A percentile compares a stretch with the other conserved stretches of the same genome.
Conservation (phyloP, 2,329 filamentous ascomycete species). For the Aspergillus clavatus region DNA sequence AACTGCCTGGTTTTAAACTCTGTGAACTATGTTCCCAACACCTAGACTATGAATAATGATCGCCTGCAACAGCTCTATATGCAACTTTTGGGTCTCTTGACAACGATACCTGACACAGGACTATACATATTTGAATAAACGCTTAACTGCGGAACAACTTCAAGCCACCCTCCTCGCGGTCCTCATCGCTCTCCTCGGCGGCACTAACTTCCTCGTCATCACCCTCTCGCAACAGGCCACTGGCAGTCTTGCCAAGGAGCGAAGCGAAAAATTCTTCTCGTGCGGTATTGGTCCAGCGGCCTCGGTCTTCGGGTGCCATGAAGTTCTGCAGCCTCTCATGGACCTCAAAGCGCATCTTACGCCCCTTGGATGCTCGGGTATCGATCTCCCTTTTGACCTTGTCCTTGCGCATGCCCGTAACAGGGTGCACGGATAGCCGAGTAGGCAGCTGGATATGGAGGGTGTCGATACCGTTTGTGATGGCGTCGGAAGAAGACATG, state of each 20-base stretch:
- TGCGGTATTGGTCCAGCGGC: constrained; percentile 73
- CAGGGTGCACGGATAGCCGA: constrained; percentile 34
- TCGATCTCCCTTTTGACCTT: constrained; percentile 83
- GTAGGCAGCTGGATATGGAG: constrained; percentile 35
- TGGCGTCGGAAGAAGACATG: constrained; percentile 55
- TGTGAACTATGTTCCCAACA: not conserved
- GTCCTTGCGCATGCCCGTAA: constrained; percentile 43
- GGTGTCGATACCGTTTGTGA: constrained; percentile 44
- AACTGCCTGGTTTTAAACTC: not conserved
- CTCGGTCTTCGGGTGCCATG: constrained; percentile 84
- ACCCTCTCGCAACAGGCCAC: constrained; percentile 59
- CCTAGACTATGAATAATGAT: not conserved
- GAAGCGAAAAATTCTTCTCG: constrained; percentile 72
- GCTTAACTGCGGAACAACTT: constrained; percentile 29
- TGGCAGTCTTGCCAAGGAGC: constrained; percentile 61
- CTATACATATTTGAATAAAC: not conserved
- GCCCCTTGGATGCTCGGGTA: constrained; percentile 88
- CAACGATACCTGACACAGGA: constrained; percentile 1
- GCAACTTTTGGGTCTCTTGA: not conserved
- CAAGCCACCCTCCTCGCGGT: constrained; percentile 31
- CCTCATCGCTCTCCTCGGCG: constrained; percentile 25
- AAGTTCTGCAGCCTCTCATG: constrained; percentile 98
- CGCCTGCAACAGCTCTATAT: not conserved
- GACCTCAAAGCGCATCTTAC: constrained; percentile 89
- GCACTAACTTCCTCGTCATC: constrained; percentile 47